Conservation (phyloP, 2,329 filamentous ascomycete species). For the Colletotrichum sp. region DNA sequence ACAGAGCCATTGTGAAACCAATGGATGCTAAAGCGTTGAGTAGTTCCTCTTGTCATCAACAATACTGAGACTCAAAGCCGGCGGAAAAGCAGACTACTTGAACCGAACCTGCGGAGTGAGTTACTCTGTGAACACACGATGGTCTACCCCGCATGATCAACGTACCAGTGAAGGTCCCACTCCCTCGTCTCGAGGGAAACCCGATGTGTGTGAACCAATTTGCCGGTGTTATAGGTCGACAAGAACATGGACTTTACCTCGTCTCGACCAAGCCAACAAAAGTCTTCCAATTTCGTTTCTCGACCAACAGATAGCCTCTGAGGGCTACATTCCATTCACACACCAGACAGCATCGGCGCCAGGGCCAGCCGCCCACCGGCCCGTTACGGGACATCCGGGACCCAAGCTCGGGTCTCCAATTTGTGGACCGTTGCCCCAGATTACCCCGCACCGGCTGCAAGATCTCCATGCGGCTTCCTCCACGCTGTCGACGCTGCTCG, state of each 20-base stretch:
- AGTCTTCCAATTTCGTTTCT: background rate
- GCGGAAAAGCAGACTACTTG: background rate
- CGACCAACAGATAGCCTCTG: background rate
- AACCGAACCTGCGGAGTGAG: background rate
- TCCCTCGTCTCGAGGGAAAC: constrained; percentile 3
- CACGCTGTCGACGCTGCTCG: background rate
- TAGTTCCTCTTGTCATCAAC: background rate
- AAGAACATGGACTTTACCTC: accelerated
- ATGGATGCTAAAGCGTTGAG: background rate
- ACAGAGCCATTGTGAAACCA: background rate
- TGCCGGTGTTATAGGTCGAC: background rate
- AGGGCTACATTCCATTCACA: background rate
- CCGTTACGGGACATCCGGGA: background rate
- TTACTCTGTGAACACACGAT: background rate
- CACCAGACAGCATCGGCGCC: background rate
- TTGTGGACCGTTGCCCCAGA: background rate
- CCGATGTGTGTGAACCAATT: background rate
- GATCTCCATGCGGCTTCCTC: background rate
- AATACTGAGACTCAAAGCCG: background rate
- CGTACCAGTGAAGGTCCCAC: background rate
- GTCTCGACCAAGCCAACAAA: background rate
- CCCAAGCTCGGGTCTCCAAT: background rate
- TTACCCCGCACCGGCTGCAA: background rate
- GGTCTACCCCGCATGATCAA: background rate
- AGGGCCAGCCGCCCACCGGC: background rate